Evolutionary conservation across 192 early-diverging fungal genomes (phyloP).

Genomic region (Coemansia sp.): DNA sequence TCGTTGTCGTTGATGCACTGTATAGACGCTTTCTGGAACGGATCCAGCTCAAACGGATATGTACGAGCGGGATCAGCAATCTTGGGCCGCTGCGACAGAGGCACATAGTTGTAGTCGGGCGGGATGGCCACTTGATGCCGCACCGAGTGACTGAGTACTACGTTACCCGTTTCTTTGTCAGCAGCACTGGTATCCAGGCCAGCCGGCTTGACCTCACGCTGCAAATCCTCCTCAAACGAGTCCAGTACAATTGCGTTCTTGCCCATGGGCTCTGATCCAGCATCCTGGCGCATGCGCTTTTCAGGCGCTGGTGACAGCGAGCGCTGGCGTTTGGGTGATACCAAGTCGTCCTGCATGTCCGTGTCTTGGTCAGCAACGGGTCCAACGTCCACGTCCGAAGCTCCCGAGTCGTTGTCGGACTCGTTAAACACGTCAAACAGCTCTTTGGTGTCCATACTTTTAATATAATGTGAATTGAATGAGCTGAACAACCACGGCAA

Average conservation of each 20-base stretch:
- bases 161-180: constrained; percentile 51
- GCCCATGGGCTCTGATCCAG: constrained; percentile 2
- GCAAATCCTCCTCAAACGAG: constrained; percentile 67
- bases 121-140: constrained; percentile 95
- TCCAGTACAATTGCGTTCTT: constrained; percentile 61
- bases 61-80: constrained; percentile 78
- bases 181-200: constrained; percentile 56
- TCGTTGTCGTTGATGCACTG: constrained; percentile 88
- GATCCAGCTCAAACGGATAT: constrained; percentile 92
- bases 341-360: neutral
- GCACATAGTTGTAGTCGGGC: constrained; percentile 79
- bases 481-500: neutral
- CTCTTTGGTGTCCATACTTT: constrained; percentile 35
- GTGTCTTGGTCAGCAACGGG: neutral
- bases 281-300: constrained; percentile 29
- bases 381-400: constrained; percentile 8
- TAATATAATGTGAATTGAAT: neutral
- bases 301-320: constrained; percentile 1
- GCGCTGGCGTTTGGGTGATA: neutral
- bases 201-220: constrained; percentile 64
- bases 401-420: constrained; percentile 25
- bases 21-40: constrained; percentile 89
- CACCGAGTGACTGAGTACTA: constrained; percentile 63
- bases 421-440: constrained; percentile 56
- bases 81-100: constrained; percentile 81